A percentile compares a stretch with the other conserved stretches of the same genome.
Conservation (phyloP, 495 filamentous ascomycete species). For the Daldinia concentrica region DNA sequence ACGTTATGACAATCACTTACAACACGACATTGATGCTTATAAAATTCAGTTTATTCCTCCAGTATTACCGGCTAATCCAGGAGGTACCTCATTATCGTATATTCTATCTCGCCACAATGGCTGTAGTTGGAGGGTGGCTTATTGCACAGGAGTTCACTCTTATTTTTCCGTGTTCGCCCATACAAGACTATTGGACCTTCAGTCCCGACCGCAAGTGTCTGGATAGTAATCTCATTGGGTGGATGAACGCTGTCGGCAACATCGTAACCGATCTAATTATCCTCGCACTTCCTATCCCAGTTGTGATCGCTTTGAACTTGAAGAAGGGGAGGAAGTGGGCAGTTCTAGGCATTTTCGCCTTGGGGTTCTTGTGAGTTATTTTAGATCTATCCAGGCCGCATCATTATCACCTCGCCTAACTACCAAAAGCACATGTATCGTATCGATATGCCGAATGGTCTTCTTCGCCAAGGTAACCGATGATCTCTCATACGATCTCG, state of each 20-base stretch:
- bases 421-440: conserved; percentile 31
- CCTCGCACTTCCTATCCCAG: conserved; percentile 62
- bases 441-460: conserved; percentile 42
- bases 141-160: conserved; percentile 34
- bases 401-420: conserved; percentile 3
- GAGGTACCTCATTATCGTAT: conserved; percentile 36
- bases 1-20: conserved; percentile 30
- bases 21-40: conserved; percentile 24
- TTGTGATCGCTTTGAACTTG: conserved; percentile 55
- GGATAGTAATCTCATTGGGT: conserved; percentile 57
- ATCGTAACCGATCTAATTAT: conserved; percentile 62
- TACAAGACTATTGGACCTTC: conserved; percentile 53
- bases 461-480: conserved; percentile 26
- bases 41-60: conserved; percentile 41
- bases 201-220: conserved; percentile 50
- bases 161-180: conserved; percentile 49
- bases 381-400: not conserved
- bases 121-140: conserved; percentile 29
- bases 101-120: conserved; percentile 28
- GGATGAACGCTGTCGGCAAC: conserved; percentile 61
- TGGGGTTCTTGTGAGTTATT: conserved; percentile 50
- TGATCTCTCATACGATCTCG: conserved; percentile 37
- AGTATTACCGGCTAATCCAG: conserved; percentile 42
- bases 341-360: conserved; percentile 53
- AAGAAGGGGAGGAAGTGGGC: conserved; percentile 51